Evolutionary conservation across 2,329 filamentous ascomycete genomes (phyloP).

Genomic region (Rhynchosporium secalis): DNA sequence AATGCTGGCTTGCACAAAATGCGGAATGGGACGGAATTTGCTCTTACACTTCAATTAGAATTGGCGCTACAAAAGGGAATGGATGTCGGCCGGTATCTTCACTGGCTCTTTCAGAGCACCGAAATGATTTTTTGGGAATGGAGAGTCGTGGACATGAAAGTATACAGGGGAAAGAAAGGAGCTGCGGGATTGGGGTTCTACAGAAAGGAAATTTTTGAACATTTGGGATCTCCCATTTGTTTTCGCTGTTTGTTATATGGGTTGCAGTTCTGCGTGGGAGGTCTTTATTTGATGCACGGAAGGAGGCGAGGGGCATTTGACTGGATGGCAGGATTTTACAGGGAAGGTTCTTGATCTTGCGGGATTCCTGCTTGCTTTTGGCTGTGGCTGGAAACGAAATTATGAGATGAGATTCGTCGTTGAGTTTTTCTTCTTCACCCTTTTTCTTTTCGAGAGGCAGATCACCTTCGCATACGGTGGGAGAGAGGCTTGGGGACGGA

Average conservation of each 20-base stretch:
- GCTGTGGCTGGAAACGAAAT: slow-evolving; percentile 18
- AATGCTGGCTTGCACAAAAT: slow-evolving; percentile 38
- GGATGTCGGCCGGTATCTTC: slow-evolving; percentile 9
- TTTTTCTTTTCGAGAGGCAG: slow-evolving; percentile 5
- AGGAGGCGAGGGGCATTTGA: neutral
- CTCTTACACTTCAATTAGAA: slow-evolving; percentile 17
- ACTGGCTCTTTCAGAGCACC: slow-evolving; percentile 6
- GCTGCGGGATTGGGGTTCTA: slow-evolving; percentile 12
- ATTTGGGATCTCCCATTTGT: slow-evolving; percentile 16
- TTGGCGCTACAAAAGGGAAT: slow-evolving; percentile 7
- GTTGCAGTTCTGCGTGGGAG: neutral
- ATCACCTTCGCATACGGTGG: neutral
- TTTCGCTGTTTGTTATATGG: slow-evolving; percentile 10
- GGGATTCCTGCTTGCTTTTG: slow-evolving; percentile 7
- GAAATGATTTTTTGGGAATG: slow-evolving; percentile 3
- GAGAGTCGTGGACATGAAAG: slow-evolving; percentile 14
- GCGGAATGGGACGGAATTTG: slow-evolving; percentile 31
- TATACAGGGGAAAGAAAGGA: slow-evolving; percentile 16
- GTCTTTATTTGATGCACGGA: neutral
- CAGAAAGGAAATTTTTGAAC: slow-evolving; percentile 15
- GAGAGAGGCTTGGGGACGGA: neutral
- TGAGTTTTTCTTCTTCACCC: slow-evolving; percentile 1
- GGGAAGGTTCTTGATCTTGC: slow-evolving; percentile 14
- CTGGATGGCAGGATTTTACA: neutral
- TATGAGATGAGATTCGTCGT: slow-evolving; percentile 4